Conservation (phyloP, 2,329 filamentous ascomycete species). For the Pseudogymnoascus sp. region DNA sequence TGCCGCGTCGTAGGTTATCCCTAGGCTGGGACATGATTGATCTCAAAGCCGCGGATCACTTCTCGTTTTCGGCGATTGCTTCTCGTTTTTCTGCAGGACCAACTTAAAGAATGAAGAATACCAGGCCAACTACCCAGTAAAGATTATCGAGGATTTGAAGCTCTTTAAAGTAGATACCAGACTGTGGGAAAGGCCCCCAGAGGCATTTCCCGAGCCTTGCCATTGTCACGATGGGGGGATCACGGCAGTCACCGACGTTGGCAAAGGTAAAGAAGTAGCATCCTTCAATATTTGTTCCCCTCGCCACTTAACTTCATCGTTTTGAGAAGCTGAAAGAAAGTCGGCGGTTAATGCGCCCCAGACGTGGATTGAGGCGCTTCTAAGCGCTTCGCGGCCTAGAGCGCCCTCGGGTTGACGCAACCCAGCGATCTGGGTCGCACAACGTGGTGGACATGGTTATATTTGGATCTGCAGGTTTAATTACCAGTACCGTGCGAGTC, state of each 20-base stretch:
- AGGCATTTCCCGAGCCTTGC: not conserved
- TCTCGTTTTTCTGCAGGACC: not conserved
- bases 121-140: not conserved
- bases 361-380: not conserved
- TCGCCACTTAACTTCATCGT: not conserved
- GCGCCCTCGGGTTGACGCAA: not conserved
- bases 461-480: not conserved
- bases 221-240: not conserved
- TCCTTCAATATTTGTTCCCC: not conserved
- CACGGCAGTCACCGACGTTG: not conserved
- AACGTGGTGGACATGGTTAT: not conserved
- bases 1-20: not conserved
- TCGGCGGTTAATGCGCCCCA: not conserved
- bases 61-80: not conserved
- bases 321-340: not conserved
- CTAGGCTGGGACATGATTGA: not conserved
- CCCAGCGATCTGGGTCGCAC: not conserved
- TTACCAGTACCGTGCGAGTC: not conserved
- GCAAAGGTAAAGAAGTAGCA: not conserved
- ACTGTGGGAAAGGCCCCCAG: not conserved
- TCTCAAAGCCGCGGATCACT: not conserved
- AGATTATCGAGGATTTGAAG: not conserved
- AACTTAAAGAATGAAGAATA: not conserved
- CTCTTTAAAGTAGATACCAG: not conserved
- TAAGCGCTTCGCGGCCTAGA: not conserved